phyloP scores from a whole-genome alignment of 371 early-diverging fungal genomes.

The Capillidium heterosporum region DNA sequence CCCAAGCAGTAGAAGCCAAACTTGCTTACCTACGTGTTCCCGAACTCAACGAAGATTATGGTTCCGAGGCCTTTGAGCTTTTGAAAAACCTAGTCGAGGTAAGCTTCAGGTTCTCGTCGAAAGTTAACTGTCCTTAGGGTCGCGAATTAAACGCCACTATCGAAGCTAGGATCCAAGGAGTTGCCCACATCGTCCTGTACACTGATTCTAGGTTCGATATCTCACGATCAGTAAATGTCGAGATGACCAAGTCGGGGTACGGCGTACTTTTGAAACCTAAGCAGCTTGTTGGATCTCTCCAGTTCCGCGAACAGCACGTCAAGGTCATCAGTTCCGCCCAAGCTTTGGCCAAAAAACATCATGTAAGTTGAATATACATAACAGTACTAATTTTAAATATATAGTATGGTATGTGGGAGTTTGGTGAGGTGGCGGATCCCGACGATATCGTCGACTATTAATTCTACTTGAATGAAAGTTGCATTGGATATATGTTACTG shows the following conservation, averaged over 20 bases:
- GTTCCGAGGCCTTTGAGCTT: constrained; percentile 44
- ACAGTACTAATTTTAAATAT: not conserved
- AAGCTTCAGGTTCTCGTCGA: not conserved
- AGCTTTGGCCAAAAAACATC: constrained; percentile 35
- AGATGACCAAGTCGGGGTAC: constrained; percentile 57
- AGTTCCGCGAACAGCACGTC: constrained; percentile 19
- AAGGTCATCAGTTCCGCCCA: constrained; percentile 6
- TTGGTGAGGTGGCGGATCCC: constrained; percentile 71
- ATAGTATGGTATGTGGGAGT: constrained; percentile 65
- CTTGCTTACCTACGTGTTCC: constrained; percentile 68
- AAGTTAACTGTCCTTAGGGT: constrained; percentile 14
- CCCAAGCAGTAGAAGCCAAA: constrained; percentile 68
- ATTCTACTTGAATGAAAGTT: too few species aligned
- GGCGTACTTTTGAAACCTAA: constrained; percentile 33
- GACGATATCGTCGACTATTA: constrained; percentile 22
- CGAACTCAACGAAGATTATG: constrained; percentile 44
- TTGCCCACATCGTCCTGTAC: constrained; percentile 51
- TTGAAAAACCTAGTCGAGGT: constrained; percentile 36
- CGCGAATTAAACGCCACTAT: constrained; percentile 59
- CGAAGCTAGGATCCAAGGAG: constrained; percentile 33
- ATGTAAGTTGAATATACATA: constrained; percentile 22
- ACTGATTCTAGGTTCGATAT: constrained; percentile 29
- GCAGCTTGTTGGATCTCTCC: constrained; percentile 30
- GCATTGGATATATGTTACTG: too few species aligned
- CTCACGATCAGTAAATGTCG: constrained; percentile 52